These are phyloP conservation scores for Schwanniomyces vanrijiae DNA, from an alignment of 805 yeast genomes.

Conservation along the genomic window DNA sequence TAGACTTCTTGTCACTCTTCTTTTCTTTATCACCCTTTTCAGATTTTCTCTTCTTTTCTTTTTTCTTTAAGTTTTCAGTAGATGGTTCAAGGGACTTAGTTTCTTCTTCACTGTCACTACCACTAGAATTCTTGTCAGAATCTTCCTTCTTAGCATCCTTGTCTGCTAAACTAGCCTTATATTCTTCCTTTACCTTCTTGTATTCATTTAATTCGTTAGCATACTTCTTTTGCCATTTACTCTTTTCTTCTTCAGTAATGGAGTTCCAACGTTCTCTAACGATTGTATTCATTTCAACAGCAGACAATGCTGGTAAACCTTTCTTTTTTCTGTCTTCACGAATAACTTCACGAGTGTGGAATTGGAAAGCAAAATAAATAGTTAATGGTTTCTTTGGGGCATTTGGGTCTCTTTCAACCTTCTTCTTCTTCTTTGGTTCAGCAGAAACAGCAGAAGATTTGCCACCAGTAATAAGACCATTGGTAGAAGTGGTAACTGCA, in stretches of 20 bases:
- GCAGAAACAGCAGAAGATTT: constrained; percentile 18
- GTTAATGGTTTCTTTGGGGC: constrained; percentile 96
- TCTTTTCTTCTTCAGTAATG: constrained; percentile 67
- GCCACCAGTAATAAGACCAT: constrained; percentile 11
- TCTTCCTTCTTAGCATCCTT: constrained; percentile 5
- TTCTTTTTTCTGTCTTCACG: constrained; percentile 63
- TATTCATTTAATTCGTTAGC: constrained; percentile 44
- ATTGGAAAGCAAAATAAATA: constrained; percentile 75
- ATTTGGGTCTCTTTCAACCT: constrained; percentile 70
- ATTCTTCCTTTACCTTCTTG: constrained; percentile 33
- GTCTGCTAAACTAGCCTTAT: constrained; percentile 21
- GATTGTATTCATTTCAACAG: constrained; percentile 75
- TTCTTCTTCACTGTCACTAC: not conserved
- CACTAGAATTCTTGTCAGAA: constrained; percentile 2
- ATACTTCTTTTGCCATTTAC: constrained; percentile 63
- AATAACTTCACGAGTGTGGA: constrained; percentile 68
- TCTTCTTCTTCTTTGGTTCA: constrained; percentile 47
- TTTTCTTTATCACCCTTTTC: constrained; percentile 14
- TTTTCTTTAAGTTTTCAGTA: constrained; percentile 37
- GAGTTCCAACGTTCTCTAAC: constrained; percentile 80
- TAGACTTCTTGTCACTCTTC: constrained; percentile 15
- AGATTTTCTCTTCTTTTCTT: constrained; percentile 39
- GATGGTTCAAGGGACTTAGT: not conserved
- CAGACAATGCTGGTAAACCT: constrained; percentile 61
- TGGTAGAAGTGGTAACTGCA: constrained; percentile 12